Evolutionary conservation across 805 yeast species (phyloP).

Genomic region (Zygosaccharomyces siamensis): DNA sequence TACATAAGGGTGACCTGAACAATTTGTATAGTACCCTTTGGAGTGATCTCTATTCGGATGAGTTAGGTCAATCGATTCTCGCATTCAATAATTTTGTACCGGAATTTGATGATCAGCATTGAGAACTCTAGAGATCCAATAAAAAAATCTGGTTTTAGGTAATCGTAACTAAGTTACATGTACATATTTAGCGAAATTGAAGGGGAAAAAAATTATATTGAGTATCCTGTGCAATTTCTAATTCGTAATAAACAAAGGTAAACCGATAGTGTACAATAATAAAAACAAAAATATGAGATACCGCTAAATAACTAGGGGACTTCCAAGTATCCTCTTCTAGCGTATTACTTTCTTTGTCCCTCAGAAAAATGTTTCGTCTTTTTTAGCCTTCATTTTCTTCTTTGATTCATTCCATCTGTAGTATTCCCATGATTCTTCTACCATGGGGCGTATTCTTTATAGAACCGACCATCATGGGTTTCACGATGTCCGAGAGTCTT

Average conservation of each 20-base stretch:
- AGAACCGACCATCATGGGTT: constrained; percentile 65
- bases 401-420: constrained; percentile 30
- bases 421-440: constrained; percentile 78
- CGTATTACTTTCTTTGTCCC: not conserved
- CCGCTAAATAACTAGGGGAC: too few relatives aligned
- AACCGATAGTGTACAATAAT: not conserved
- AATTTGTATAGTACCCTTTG: constrained; percentile 30
- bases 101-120: not conserved
- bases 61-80: constrained; percentile 4
- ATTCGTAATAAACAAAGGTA: not conserved
- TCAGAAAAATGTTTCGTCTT: not conserved
- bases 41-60: constrained; percentile 23
- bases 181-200: not conserved
- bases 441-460: constrained; percentile 93
- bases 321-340: too few relatives aligned
- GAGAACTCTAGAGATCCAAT: not conserved
- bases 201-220: not conserved
- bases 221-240: not conserved
- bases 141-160: not conserved
- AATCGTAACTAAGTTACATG: not conserved
- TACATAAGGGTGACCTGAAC: constrained; percentile 27
- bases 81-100: constrained; percentile 2
- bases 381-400: not conserved
- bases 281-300: not conserved
- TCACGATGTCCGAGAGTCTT: constrained; percentile 52